Evolutionary conservation across 192 early-diverging fungal genomes (phyloP).

Genomic region (Coemansia sp.): DNA sequence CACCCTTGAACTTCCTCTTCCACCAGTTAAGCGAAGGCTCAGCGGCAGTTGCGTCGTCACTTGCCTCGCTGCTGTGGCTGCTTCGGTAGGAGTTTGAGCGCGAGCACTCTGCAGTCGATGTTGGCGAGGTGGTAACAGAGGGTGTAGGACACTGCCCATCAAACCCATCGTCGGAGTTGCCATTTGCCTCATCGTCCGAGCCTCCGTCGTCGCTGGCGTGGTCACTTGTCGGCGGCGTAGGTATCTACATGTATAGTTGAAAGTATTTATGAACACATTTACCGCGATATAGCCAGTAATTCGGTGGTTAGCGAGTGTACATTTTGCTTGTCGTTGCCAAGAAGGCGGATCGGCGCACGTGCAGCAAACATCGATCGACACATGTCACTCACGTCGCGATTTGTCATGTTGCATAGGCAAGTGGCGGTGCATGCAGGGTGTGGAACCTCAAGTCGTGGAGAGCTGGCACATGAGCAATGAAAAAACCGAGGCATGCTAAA

Average conservation of each 20-base stretch:
- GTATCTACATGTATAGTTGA: background rate
- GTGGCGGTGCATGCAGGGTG: slow-evolving; percentile 5
- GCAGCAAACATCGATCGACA: background rate
- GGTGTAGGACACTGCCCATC: slow-evolving; percentile 32
- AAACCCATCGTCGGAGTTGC: slow-evolving; percentile 43
- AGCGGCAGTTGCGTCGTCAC: slow-evolving; percentile 30
- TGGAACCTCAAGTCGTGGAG: background rate
- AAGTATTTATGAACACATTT: background rate
- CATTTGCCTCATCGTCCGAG: slow-evolving; percentile 18
- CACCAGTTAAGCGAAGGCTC: slow-evolving; percentile 49
- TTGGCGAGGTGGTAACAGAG: slow-evolving; percentile 21
- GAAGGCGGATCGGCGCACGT: background rate
- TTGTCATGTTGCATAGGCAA: background rate
- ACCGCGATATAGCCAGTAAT: background rate
- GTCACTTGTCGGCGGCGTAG: background rate
- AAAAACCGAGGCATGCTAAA: background rate
- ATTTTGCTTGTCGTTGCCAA: background rate
- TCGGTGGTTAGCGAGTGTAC: background rate
- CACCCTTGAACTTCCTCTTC: slow-evolving; percentile 30
- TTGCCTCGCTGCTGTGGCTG: slow-evolving; percentile 34
- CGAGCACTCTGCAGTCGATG: slow-evolving; percentile 47
- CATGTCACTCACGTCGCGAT: background rate
- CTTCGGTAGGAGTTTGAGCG: slow-evolving; percentile 42
- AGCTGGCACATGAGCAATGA: background rate
- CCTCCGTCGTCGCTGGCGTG: slow-evolving; percentile 19